phyloP scores from a whole-genome alignment of 345 rosid genomes.

The Salix purpurea region DNA sequence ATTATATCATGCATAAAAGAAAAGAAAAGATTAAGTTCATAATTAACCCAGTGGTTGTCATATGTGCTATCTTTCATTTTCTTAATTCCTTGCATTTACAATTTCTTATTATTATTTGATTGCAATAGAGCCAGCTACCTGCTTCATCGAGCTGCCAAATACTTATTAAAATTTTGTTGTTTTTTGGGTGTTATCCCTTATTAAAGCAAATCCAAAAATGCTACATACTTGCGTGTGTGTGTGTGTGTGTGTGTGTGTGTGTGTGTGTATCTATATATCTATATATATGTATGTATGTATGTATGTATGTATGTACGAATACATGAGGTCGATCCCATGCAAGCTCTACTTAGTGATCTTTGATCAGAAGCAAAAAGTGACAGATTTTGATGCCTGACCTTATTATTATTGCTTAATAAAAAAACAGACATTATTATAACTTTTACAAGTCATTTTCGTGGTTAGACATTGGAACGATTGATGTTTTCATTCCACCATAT shows the following conservation, averaged over 20 bases:
- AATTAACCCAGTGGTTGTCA: neutral
- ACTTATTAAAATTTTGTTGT: neutral
- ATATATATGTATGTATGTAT: too few relatives aligned
- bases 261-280: too few relatives aligned
- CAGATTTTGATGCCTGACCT: slow-evolving; percentile 33
- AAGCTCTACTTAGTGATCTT: neutral
- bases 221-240: neutral
- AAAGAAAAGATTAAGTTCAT: neutral
- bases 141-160: neutral
- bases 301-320: too few relatives aligned
- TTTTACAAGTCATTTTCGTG: slow-evolving; percentile 13
- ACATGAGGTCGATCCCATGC: neutral
- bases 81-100: too few relatives aligned
- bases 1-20: too few relatives aligned
- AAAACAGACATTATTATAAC: slow-evolving; percentile 3
- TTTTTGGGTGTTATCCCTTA: neutral
- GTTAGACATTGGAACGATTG: slow-evolving; percentile 31
- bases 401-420: neutral
- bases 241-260: too few relatives aligned
- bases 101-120: neutral
- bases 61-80: neutral
- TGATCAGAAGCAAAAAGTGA: slow-evolving; percentile 16
- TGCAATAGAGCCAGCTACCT: neutral
- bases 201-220: neutral
- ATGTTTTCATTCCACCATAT: slow-evolving; percentile 33